Percentiles rank a stretch among this genome's conserved stretches.
Conservation (phyloP, 257 asterid genomes). For the Primulina tabacum region DNA sequence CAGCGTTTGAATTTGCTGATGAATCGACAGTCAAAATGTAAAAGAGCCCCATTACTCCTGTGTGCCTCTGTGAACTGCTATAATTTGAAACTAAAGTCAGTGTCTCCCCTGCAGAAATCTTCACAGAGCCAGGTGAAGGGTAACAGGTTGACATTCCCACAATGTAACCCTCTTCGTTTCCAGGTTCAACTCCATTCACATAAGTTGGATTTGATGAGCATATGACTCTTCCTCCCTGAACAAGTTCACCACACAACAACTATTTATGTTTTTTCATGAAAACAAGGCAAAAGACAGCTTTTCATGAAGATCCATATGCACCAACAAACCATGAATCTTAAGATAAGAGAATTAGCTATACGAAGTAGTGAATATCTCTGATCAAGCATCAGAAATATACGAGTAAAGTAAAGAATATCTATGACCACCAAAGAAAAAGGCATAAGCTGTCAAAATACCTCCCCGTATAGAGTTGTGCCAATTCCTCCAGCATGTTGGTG, state of each 20-base stretch:
- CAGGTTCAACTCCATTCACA: conserved; percentile 68
- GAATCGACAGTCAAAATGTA: conserved; percentile 68
- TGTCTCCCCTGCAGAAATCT: conserved; percentile 58
- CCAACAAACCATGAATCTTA: no score
- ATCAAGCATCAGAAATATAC: not conserved
- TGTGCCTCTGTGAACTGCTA: conserved; percentile 47
- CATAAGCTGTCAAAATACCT: conserved; percentile 41
- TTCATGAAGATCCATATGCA: not conserved
- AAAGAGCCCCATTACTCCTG: conserved; percentile 94
- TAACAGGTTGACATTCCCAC: conserved; percentile 92
- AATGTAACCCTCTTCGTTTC: conserved; percentile 79
- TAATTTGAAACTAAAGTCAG: conserved; percentile 66
- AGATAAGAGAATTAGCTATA: not conserved
- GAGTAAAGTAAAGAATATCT: not conserved
- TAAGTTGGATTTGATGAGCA: conserved; percentile 72
- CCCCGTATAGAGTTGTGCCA: conserved; percentile 56
- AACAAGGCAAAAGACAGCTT: not conserved
- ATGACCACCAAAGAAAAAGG: not conserved
- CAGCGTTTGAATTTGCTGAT: conserved; percentile 22
- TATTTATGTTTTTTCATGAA: no score
- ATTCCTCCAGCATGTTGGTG: conserved; percentile 71
- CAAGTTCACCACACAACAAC: conserved; percentile 10
- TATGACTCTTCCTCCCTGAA: conserved; percentile 66
- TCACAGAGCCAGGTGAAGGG: conserved; percentile 75
- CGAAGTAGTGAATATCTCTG: no score